A percentile compares a stretch with the other conserved stretches of the same genome.
Conservation (phyloP, 208 protist species). For the Wallacemonas collosoma region DNA sequence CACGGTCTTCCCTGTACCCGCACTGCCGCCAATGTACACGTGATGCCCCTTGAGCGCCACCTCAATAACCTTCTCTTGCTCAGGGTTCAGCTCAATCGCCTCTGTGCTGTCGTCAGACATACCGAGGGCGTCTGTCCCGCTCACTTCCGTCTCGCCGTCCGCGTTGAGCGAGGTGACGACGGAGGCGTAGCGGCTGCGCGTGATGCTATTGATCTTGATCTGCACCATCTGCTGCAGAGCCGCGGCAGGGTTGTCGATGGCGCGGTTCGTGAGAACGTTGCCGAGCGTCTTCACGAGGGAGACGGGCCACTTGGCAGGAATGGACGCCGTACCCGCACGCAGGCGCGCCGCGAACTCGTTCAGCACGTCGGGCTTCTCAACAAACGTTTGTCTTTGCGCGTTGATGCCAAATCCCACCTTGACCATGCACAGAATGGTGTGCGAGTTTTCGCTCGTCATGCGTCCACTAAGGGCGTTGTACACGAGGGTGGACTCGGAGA, state of each 20-base stretch:
- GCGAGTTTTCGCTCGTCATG: constrained; percentile 79
- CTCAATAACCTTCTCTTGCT: constrained; percentile 86
- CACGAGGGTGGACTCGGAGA: constrained; percentile 47
- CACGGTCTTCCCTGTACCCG: constrained; percentile 91
- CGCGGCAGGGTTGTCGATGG: constrained; percentile 69
- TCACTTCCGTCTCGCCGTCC: constrained; percentile 24
- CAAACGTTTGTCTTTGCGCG: constrained; percentile 59
- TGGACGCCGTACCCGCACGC: constrained; percentile 45
- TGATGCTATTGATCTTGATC: constrained; percentile 78
- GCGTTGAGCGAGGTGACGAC: constrained; percentile 46
- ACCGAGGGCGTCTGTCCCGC: constrained; percentile 7
- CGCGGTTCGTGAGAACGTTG: constrained; percentile 56
- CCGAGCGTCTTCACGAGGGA: constrained; percentile 60
- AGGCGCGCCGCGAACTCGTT: constrained; percentile 68
- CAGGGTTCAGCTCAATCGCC: constrained; percentile 74
- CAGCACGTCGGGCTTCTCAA: constrained; percentile 59
- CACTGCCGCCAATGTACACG: constrained; percentile 88
- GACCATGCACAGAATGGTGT: constrained; percentile 51
- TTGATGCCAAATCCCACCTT: constrained; percentile 85
- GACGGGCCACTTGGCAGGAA: constrained; percentile 77
- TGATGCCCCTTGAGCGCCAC: constrained; percentile 82
- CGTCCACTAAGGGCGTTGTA: constrained; percentile 87
- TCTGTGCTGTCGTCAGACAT: constrained; percentile 30
- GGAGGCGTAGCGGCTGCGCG: constrained; percentile 73
- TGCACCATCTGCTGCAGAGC: constrained; percentile 82